Evolutionary conservation across 441 rosid genomes (phyloP).

Genomic region (Biscutella laevigata): DNA sequence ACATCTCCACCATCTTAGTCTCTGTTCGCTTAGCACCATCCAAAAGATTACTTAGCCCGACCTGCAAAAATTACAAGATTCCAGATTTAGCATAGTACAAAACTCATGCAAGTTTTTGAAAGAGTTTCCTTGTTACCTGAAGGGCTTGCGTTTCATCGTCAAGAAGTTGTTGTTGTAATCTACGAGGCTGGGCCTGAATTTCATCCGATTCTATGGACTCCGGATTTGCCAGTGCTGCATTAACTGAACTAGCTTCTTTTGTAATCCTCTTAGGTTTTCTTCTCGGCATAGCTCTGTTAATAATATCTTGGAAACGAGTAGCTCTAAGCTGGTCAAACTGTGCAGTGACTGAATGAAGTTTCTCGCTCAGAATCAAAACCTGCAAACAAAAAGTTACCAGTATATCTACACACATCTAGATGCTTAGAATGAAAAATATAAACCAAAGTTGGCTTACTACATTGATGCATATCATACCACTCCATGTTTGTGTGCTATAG

Average conservation of each 20-base stretch:
- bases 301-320: constrained; percentile 81
- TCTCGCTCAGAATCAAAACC: constrained; percentile 91
- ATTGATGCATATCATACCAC: constrained; percentile 53
- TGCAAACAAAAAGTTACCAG: constrained; percentile 21
- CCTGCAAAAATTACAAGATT: constrained; percentile 38
- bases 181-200: constrained; percentile 40
- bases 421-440: not conserved
- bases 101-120: constrained; percentile 6
- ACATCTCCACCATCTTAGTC: constrained; percentile 97
- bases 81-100: constrained; percentile 4
- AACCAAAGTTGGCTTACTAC: constrained; percentile 15
- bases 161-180: constrained; percentile 57
- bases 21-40: constrained; percentile 83
- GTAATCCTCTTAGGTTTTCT: constrained; percentile 46
- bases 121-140: constrained; percentile 45
- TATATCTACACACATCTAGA: not conserved
- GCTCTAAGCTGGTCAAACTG: constrained; percentile 89
- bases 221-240: constrained; percentile 25
- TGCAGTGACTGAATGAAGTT: constrained; percentile 77
- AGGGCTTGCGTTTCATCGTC: constrained; percentile 91
- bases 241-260: constrained; percentile 35
- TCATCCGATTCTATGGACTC: constrained; percentile 41
- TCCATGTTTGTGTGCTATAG: constrained; percentile 88
- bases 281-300: constrained; percentile 67
- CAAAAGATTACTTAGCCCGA: constrained; percentile 70